Evolutionary conservation across 495 filamentous ascomycete genomes (phyloP).

Genomic region (Penicillium tannophilum): DNA sequence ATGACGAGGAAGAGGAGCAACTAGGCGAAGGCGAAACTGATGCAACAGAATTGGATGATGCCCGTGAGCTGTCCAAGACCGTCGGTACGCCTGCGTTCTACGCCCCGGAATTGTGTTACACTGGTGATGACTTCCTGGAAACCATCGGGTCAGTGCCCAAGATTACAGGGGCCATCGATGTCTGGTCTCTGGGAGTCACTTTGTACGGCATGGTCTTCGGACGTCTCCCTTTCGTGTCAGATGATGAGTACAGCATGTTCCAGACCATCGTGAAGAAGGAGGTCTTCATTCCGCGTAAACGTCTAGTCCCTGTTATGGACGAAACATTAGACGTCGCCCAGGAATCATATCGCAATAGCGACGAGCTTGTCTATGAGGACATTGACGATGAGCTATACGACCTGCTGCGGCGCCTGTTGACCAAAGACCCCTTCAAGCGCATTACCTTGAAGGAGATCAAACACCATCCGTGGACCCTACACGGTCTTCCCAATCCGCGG

Average conservation of each 20-base stretch:
- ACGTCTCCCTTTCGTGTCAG: slow-evolving; percentile 86
- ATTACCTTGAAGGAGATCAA: slow-evolving; percentile 93
- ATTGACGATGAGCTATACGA: slow-evolving; percentile 82
- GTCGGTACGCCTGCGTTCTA: slow-evolving; percentile 98
- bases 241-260: slow-evolving; percentile 90
- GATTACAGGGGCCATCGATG: slow-evolving; percentile 80
- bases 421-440: slow-evolving; percentile 83
- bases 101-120: slow-evolving; percentile 95
- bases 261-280: slow-evolving; percentile 86
- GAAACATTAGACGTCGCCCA: slow-evolving; percentile 48
- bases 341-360: slow-evolving; percentile 54
- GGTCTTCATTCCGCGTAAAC: slow-evolving; percentile 78
- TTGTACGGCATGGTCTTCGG: slow-evolving; percentile 94
- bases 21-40: slow-evolving; percentile 84
- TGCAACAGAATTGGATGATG: slow-evolving; percentile 81
- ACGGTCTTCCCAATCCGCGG: slow-evolving; percentile 71
- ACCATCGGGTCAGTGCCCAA: slow-evolving; percentile 45
- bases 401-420: slow-evolving; percentile 77
- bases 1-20: slow-evolving; percentile 76
- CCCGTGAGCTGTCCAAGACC: slow-evolving; percentile 93
- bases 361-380: slow-evolving; percentile 81
- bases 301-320: slow-evolving; percentile 73
- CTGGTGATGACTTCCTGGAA: slow-evolving; percentile 53
- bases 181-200: slow-evolving; percentile 96
- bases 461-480: slow-evolving; percentile 92